Conservation (phyloP, 192 early-diverging fungal species). For the Coemansia aciculifera region DNA sequence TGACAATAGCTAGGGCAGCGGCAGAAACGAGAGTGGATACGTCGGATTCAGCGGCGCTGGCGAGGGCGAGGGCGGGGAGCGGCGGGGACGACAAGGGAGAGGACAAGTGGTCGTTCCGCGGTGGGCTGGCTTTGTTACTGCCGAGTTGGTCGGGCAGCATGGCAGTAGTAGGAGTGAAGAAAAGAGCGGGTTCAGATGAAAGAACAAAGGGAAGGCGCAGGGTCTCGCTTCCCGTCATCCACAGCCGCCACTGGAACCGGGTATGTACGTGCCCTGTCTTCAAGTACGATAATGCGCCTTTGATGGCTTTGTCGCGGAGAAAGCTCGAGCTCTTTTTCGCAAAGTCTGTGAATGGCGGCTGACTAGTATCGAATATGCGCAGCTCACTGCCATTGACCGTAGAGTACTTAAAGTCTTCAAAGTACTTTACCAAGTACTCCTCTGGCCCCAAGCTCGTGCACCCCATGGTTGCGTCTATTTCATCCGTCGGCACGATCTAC, state of each 20-base stretch:
- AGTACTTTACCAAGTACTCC: conserved; percentile 57
- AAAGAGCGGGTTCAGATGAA: background rate
- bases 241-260: conserved; percentile 47
- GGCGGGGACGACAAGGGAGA: background rate
- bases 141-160: background rate
- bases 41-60: conserved; percentile 29
- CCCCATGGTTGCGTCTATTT: conserved; percentile 55
- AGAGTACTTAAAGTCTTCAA: conserved; percentile 56
- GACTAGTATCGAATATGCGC: conserved; percentile 35
- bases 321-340: conserved; percentile 33
- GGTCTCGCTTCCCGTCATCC: conserved; percentile 48
- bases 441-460: conserved; percentile 30
- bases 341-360: conserved; percentile 50
- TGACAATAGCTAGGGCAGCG: background rate
- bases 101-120: background rate
- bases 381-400: conserved; percentile 48
- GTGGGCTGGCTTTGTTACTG: background rate
- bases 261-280: conserved; percentile 39
- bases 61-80: background rate
- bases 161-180: conserved; percentile 3
- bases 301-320: conserved; percentile 42
- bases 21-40: conserved; percentile 31
- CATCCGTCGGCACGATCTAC: conserved; percentile 56
- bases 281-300: conserved; percentile 39
- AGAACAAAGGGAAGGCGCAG: conserved; percentile 41